Percentiles rank a stretch among this genome's conserved stretches.
phyloP scores from a whole-genome alignment of 257 asterid genomes.

The Gentiana straminea region DNA sequence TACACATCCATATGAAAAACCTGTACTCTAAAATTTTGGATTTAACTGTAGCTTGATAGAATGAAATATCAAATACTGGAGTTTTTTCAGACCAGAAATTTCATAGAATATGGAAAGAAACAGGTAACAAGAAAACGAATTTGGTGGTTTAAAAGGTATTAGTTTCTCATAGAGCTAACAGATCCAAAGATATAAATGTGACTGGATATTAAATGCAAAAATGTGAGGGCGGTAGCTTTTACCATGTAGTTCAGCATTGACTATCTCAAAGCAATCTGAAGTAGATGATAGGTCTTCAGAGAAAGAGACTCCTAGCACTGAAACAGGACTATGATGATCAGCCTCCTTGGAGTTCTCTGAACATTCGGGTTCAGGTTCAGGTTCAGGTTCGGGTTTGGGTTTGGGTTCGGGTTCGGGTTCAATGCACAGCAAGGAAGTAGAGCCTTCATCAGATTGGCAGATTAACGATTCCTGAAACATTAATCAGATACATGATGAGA shows the following conservation, averaged over 20 bases:
- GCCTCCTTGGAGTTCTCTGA: constrained; percentile 60
- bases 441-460: constrained; percentile 16
- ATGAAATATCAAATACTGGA: too few relatives aligned
- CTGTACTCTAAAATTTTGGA: too few relatives aligned
- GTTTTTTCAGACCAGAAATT: too few relatives aligned
- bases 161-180: too few relatives aligned
- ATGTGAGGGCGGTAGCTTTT: constrained; percentile 5
- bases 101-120: too few relatives aligned
- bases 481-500: not conserved
- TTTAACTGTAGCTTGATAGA: too few relatives aligned
- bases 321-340: constrained; percentile 76
- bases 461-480: constrained; percentile 30
- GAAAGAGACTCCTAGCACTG: constrained; percentile 63
- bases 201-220: not conserved
- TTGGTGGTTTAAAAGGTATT: too few relatives aligned
- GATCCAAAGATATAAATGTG: too few relatives aligned
- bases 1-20: too few relatives aligned
- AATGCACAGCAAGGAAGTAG: constrained; percentile 13
- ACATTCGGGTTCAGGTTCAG: constrained; percentile 36
- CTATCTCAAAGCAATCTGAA: constrained; percentile 70
- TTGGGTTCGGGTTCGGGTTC: constrained; percentile 32
- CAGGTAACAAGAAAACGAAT: too few relatives aligned
- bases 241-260: constrained; percentile 78
- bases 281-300: constrained; percentile 44
- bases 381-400: constrained; percentile 27